Evolutionary conservation across 2,329 filamentous ascomycete species (phyloP), one percentile per base, ranked within the genome.

Genomic region (Ophiosphaerella narmari): DNA sequence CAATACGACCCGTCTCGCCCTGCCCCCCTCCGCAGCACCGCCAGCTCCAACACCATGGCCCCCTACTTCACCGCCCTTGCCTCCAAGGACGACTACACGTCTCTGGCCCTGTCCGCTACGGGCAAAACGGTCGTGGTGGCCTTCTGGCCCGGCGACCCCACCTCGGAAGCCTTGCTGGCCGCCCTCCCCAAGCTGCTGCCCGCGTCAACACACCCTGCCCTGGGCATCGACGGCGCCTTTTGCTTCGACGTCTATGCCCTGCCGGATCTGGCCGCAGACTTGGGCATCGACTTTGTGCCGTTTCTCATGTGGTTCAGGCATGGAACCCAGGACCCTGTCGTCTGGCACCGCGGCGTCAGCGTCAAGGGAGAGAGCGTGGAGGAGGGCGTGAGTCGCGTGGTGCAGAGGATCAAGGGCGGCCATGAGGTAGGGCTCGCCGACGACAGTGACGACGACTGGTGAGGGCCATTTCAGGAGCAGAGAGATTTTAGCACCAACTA

Each of bases 271-370:
- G 61, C 54, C 0, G 52, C 55, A 2, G 48, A 57, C 45, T 24
- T 66, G 51, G 59, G 60, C 38, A 39, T 64, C 7, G 55, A 40
- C 29, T 66, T 66, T 56, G 61, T 64, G 39, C 62, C 62, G 7
- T 62, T 50, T 24, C 37, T 66, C 16, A 61, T 64, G 57, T 66
- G 61, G 61, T 66, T 63, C 24, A 51, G 48, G 29, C 59, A 66
- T 39, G 54, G 57, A 2, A 47, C 57, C 13, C 51, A 54, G 39
- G 62, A 66, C 50, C 44, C 62, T 9, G 41, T 64, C 35, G 59
- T 63, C 5, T 66, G 62, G 62, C 62, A 66, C 40, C 54, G 61
- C 21, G 62, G 62, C 2, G 60, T 61, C 11, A 48, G 52, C 23
- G 62, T 66, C 5, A 50, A 58, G 40, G 58, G 57, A 1, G 63